Evolutionary conservation across 2,329 filamentous ascomycete species (phyloP), one percentile per base, ranked within the genome.

Genomic region (Nemania sp.): DNA sequence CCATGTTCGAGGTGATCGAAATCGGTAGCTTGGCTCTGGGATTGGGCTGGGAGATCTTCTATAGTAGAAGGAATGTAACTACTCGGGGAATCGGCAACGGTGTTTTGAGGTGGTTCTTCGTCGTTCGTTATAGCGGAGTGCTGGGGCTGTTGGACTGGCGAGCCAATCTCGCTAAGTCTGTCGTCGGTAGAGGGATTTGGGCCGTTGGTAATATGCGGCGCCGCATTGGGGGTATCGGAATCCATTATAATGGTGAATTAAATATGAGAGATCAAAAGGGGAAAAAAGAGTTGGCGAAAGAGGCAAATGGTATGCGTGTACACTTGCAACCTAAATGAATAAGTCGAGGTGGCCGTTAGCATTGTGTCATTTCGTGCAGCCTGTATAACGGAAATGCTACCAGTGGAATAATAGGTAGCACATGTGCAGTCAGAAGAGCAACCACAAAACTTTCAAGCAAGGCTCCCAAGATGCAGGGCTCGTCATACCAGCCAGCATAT

Each of bases 171-270:
- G 61, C 62, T 41, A 64, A 64, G 68, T 54, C 62, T 56, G 60
- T 69, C 68, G 63, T 62, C 54, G 35, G 69, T 58, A 67, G 67
- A 62, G 64, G 78, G 76, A 73, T 86, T 80, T 68, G 85, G 84
- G 83, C 84, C 85, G 75, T 83, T 78, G 55, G 85, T 84, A 64
- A 85, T 84, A 79, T 87, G 80, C 84, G 84, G 86, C 66, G 83
- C 80, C 70, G 82, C 79, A 73, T 76, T 79, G 52, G 80, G 77
- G 69, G 79, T 78, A 76, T 82, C 80, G 62, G 81, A 81, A 64
- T 81, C 72, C 84, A 86, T 85, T 66, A 71, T 64, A 69, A 73
- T 74, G 59, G 72, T 70, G 64, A 74, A 77, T 77, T 75, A 77
- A 72, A 73, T 68, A 73, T 70, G 67, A 75, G 29, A 32, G 29